A percentile compares a stretch with the other conserved stretches of the same genome.
phyloP scores from a whole-genome alignment of 352 stramenopile genomes.

The Pythium angustatum region DNA sequence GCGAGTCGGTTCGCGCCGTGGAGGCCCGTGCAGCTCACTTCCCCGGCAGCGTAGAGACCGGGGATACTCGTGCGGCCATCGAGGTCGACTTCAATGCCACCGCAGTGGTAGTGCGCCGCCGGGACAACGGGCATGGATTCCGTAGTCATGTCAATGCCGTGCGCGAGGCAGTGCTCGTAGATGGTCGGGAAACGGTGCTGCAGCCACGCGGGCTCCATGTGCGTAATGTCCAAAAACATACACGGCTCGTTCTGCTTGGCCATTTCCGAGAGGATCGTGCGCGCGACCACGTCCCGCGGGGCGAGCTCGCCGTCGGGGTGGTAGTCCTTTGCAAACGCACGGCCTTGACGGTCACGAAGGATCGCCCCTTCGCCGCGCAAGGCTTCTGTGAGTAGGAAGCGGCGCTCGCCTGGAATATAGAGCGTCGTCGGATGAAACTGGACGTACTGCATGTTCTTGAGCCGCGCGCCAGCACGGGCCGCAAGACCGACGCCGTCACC shows the following conservation, averaged over 20 bases:
- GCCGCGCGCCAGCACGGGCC: conserved; percentile 60
- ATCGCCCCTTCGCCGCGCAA: conserved; percentile 92
- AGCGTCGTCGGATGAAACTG: conserved; percentile 96
- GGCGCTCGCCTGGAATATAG: conserved; percentile 86
- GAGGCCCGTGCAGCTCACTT: conserved; percentile 93
- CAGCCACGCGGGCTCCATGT: conserved; percentile 88
- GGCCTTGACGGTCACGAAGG: conserved; percentile 71
- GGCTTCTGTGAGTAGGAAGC: conserved; percentile 94
- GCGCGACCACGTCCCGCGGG: conserved; percentile 92
- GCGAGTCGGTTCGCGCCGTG: conserved; percentile 94
- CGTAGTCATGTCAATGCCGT: conserved; percentile 92
- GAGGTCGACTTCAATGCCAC: conserved; percentile 90
- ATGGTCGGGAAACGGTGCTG: conserved; percentile 87
- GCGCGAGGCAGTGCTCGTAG: conserved; percentile 71
- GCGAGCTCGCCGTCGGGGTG: conserved; percentile 92
- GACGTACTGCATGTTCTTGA: conserved; percentile 95
- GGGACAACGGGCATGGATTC: conserved; percentile 90
- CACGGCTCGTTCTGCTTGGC: conserved; percentile 78
- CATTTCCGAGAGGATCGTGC: conserved; percentile 91
- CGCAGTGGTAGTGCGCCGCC: conserved; percentile 94
- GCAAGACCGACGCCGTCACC: conserved; percentile 82
- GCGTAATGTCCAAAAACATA: conserved; percentile 93
- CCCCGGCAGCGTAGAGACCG: conserved; percentile 90
- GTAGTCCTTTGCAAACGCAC: conserved; percentile 92
- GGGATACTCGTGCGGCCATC: conserved; percentile 79